phyloP scores from a whole-genome alignment of 768 basidiomycete genomes.

The Erythrobasidium yunnanense region DNA sequence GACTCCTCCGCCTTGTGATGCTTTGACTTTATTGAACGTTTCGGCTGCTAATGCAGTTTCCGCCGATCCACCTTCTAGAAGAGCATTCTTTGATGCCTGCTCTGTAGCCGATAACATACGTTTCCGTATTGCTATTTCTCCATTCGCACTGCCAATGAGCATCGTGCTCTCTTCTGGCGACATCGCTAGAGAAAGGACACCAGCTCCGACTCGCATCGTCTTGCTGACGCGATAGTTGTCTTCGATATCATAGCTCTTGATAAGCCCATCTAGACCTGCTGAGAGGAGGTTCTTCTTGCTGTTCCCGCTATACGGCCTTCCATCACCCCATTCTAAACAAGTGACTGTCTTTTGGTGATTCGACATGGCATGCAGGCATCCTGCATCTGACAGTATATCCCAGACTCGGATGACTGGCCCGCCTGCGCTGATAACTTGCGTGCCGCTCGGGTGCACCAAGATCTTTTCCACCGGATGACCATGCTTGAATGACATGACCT shows the following conservation, averaged over 20 bases:
- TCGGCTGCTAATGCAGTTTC: slow-evolving; percentile 32
- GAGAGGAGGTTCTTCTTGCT: slow-evolving; percentile 68
- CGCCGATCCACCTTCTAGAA: background rate
- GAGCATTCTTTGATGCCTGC: background rate
- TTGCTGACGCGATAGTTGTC: slow-evolving; percentile 83
- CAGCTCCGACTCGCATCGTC: slow-evolving; percentile 95
- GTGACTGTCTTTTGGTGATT: slow-evolving; percentile 99
- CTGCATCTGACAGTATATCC: slow-evolving; percentile 63
- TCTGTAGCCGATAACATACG: slow-evolving; percentile 61
- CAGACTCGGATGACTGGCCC: slow-evolving; percentile 88
- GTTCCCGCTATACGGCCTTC: slow-evolving; percentile 48
- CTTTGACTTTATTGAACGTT: slow-evolving; percentile 26
- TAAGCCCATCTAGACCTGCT: slow-evolving; percentile 89
- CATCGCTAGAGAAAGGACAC: slow-evolving; percentile 75
- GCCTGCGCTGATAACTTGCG: slow-evolving; percentile 69
- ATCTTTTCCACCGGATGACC: slow-evolving; percentile 77
- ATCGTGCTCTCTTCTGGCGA: slow-evolving; percentile 97
- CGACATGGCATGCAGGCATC: slow-evolving; percentile 77
- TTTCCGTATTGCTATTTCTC: slow-evolving; percentile 89
- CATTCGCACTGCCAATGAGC: slow-evolving; percentile 93
- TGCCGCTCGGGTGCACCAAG: slow-evolving; percentile 74
- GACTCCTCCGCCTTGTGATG: slow-evolving; percentile 24
- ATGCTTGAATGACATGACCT: slow-evolving; percentile 40
- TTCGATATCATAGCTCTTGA: slow-evolving; percentile 93
- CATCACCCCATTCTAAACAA: slow-evolving; percentile 51